Evolutionary conservation across 345 rosid species (phyloP).

Genomic region (Arabidopsis suecica): DNA sequence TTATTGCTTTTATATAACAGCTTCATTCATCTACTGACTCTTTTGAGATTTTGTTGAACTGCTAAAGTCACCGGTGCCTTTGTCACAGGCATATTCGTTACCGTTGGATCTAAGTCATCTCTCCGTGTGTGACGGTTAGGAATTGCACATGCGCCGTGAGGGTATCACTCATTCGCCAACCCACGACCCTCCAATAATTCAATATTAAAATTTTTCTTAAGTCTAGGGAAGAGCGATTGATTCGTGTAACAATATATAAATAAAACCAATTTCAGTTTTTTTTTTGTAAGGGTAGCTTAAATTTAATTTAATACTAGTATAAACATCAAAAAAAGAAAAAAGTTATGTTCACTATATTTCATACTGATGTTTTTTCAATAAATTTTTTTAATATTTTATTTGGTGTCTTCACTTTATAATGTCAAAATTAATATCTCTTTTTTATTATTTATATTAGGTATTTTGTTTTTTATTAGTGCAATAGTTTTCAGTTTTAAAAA

Average conservation of each 20-base stretch:
- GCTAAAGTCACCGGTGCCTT: slow-evolving; percentile 19
- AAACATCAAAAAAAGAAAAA: too few relatives aligned
- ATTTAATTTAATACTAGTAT: too few relatives aligned
- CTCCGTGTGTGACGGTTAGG: neutral
- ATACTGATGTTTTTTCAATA: too few relatives aligned
- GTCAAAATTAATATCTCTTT: too few relatives aligned
- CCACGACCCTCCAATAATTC: slow-evolving; percentile 44
- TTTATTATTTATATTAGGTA: too few relatives aligned
- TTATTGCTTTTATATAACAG: slow-evolving; percentile 36
- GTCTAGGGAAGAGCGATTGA: slow-evolving; percentile 42
- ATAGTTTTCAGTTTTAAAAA: too few relatives aligned
- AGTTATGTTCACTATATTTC: too few relatives aligned
- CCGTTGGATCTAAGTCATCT: slow-evolving; percentile 36
- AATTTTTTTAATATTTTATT: too few relatives aligned
- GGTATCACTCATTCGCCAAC: slow-evolving; percentile 39
- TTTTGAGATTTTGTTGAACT: slow-evolving; percentile 30
- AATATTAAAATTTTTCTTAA: slow-evolving; percentile 15
- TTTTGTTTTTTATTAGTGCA: too few relatives aligned
- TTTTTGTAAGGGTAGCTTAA: neutral
- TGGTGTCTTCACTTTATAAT: too few relatives aligned
- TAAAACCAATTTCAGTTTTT: neutral
- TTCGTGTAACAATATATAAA: slow-evolving; percentile 16
- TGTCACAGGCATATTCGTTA: slow-evolving; percentile 35
- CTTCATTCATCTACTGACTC: slow-evolving; percentile 44
- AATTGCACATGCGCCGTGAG: slow-evolving; percentile 36